Base-by-base conservation (phyloP, 1,139 yeast species). In the Sugiyamaella neomexicana region DNA sequence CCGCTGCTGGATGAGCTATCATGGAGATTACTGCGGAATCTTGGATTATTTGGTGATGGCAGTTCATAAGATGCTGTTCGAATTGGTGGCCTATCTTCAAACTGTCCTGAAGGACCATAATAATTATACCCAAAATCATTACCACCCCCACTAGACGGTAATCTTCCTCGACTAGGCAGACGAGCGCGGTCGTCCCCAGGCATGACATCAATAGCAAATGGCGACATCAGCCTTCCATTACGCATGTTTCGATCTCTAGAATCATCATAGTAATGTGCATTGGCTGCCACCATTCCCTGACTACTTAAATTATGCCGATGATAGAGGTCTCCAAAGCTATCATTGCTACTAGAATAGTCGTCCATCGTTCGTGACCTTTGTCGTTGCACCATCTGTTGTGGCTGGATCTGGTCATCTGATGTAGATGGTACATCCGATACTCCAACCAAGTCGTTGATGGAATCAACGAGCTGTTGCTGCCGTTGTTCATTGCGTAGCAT, bases 381-480 rank as follows among this genome's bases (percentile, higher is more conserved):
- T 16, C 40, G 37, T 20, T 40, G 50, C 12, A 38, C 32, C 37
- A 20, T 29, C 25, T 50, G 48, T 13, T 40, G 46, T 31, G 20
- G 40, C 31, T 41, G 41, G 12, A 4, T 17, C n/a, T 9, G 34
- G 10, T 29, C 34, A 29, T 29, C n/a, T 3, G 34, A 12, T 29
- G 34, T 2, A 5, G 44, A 29, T 5, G 50, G 38, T 16, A 13
- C 8, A n/a, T 34, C 38, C 16, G 38, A 34, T 12, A n/a, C 53
- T 12, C 55, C 55, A n/a, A 53, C 55, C 7, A 53, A 38, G 32
- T 46, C 44, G 32, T 53, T 48, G 12, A 53, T 53, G 5, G 50
- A 38, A 15, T 53, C 55, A 32, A 53, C 48, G 2, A 53, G 53
- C 39, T 53, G 53, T 34, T 48, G 51, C 43, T 53, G 53, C 40